Percentiles rank a stretch among this genome's conserved stretches.
Evolutionary conservation across 139 green algal genomes (phyloP).

Genomic region (Ettlia oleoabundans): DNA sequence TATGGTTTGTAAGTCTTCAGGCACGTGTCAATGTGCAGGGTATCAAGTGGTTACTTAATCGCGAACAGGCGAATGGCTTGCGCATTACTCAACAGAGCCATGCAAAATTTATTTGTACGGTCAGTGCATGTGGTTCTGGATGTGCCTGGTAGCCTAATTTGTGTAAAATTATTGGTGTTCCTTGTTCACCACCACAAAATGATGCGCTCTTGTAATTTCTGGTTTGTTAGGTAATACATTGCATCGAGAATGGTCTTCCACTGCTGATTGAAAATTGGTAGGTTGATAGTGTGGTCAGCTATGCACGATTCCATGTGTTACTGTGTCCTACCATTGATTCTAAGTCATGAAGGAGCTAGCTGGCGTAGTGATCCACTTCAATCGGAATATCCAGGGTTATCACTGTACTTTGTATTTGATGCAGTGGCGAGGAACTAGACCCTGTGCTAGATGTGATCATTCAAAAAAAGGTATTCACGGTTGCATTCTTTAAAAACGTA

Average conservation of each 20-base stretch:
- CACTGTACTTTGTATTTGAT: not conserved
- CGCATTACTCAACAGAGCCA: constrained; percentile 88
- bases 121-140: constrained; percentile 18
- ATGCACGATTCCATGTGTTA: no score
- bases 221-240: constrained; percentile 66
- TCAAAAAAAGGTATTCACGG: constrained; percentile 49
- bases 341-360: no score
- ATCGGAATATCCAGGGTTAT: no score
- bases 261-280: constrained; percentile 91
- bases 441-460: constrained; percentile 89
- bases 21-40: constrained; percentile 56
- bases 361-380: no score
- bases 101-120: constrained; percentile 84
- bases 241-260: constrained; percentile 84
- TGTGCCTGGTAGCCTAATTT: no score
- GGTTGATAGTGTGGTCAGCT: no score
- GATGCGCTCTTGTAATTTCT: not conserved
- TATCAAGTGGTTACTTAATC: constrained; percentile 87
- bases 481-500: constrained; percentile 2
- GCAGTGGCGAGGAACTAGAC: constrained; percentile 75
- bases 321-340: no score
- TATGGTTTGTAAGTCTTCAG: not conserved
- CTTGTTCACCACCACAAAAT: not conserved
- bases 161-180: not conserved
- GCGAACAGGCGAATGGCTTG: constrained; percentile 78